phyloP scores from a whole-genome alignment of 495 filamentous ascomycete species.

The Neurospora tetraspora region DNA sequence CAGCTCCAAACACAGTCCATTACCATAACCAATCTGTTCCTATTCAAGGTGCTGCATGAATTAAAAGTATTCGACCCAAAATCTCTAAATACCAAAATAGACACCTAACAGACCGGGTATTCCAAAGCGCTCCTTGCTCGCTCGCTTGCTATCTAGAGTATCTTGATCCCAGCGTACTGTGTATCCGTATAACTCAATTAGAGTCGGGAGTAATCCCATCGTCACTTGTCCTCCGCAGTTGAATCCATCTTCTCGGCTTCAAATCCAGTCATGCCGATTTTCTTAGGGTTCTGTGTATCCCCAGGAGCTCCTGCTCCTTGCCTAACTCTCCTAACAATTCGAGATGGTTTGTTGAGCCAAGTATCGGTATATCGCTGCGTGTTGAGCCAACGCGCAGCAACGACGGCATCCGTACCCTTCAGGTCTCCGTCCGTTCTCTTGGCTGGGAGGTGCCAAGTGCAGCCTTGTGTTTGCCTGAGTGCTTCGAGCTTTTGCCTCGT shows the following conservation, averaged over 20 bases:
- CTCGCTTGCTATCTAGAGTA: not conserved
- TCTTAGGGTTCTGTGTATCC: not conserved
- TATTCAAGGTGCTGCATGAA: not conserved
- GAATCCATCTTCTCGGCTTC: not conserved
- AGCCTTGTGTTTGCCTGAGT: constrained; percentile 5
- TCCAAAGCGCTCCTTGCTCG: not conserved
- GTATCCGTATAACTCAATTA: not conserved
- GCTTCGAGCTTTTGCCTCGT: constrained; percentile 9
- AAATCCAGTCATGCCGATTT: not conserved
- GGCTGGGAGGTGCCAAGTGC: constrained; percentile 17
- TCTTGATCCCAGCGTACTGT: not conserved
- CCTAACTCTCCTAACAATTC: not conserved
- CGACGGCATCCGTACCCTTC: constrained; percentile 4
- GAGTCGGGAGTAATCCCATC: not conserved
- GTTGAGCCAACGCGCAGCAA: constrained; percentile 4
- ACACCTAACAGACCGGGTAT: not conserved
- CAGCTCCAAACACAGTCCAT: not conserved
- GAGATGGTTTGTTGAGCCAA: not conserved
- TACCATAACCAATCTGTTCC: not conserved
- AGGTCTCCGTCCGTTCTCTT: not conserved
- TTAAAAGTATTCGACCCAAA: not conserved
- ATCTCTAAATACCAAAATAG: not conserved
- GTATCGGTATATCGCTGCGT: not conserved
- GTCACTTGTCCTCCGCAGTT: not conserved
- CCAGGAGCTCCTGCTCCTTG: not conserved